Evolutionary conservation across 495 filamentous ascomycete genomes (phyloP).

Genomic region (Aspergillus asperescens): DNA sequence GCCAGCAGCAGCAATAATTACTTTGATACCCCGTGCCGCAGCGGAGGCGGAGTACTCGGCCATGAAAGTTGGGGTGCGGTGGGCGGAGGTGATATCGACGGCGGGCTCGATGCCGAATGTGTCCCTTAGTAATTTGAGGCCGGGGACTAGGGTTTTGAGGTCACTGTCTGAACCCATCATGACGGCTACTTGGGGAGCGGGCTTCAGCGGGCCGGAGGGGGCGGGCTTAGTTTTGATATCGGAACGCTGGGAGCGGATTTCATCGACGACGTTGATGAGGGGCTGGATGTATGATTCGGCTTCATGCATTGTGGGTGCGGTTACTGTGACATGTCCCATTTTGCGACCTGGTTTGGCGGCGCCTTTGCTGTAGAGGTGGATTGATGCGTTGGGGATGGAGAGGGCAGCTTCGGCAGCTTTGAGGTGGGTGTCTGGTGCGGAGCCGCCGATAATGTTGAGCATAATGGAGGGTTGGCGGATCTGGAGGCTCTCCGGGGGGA

Average conservation of each 20-base stretch:
- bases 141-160: conserved; percentile 69
- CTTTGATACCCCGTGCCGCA: conserved; percentile 65
- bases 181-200: conserved; percentile 65
- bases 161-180: conserved; percentile 97
- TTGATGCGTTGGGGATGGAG: conserved; percentile 52
- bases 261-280: conserved; percentile 57
- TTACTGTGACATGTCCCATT: conserved; percentile 88
- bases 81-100: conserved; percentile 85
- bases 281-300: conserved; percentile 66
- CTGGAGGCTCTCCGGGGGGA: conserved; percentile 54
- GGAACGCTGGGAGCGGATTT: conserved; percentile 57
- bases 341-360: conserved; percentile 80
- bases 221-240: conserved; percentile 40
- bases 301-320: conserved; percentile 60
- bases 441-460: conserved; percentile 92
- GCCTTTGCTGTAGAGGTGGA: conserved; percentile 92
- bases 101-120: conserved; percentile 69
- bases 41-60: conserved; percentile 66
- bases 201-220: conserved; percentile 29
- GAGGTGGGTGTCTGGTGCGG: conserved; percentile 62
- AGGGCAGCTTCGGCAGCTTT: conserved; percentile 59
- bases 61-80: conserved; percentile 85
- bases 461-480: conserved; percentile 73
- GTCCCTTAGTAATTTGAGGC: conserved; percentile 67
- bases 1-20: conserved; percentile 92